A percentile compares a stretch with the other conserved stretches of the same genome.
Conservation (phyloP, 495 filamentous ascomycete species). For the Penicillium paradoxum region DNA sequence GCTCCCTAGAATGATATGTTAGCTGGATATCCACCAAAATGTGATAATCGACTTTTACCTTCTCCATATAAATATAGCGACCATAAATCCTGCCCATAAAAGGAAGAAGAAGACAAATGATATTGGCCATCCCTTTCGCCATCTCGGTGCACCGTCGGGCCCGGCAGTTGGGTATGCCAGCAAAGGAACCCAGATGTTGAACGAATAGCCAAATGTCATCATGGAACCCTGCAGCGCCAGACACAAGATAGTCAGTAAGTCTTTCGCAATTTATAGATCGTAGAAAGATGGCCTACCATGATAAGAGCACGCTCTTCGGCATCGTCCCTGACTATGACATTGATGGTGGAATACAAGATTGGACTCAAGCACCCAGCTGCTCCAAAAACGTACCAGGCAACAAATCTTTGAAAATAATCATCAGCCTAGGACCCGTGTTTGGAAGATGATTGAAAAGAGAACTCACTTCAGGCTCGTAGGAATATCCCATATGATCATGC, state of each 20-base stretch:
- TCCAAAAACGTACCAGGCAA: conserved; percentile 45
- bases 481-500: conserved; percentile 45
- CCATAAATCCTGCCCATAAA: conserved; percentile 39
- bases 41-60: conserved; percentile 18
- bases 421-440: background rate
- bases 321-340: conserved; percentile 42
- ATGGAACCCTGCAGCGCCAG: conserved; percentile 32
- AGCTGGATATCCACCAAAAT: background rate
- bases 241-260: background rate
- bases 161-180: conserved; percentile 41
- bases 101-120: conserved; percentile 37
- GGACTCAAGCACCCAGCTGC: conserved; percentile 38
- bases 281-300: conserved; percentile 23
- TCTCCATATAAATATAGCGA: conserved; percentile 31
- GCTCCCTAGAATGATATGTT: conserved; percentile 7
- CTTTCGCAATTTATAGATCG: background rate
- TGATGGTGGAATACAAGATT: conserved; percentile 44
- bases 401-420: conserved; percentile 24
- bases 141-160: conserved; percentile 40
- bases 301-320: conserved; percentile 45
- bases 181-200: conserved; percentile 45
- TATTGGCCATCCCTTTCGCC: conserved; percentile 43
- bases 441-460: background rate
- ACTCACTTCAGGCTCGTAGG: conserved; percentile 36
- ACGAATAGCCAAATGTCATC: conserved; percentile 49